Evolutionary conservation across 352 stramenopile genomes (phyloP), one percentile per base, ranked within the genome.

Genomic region (Phytophthora niederhauseri): DNA sequence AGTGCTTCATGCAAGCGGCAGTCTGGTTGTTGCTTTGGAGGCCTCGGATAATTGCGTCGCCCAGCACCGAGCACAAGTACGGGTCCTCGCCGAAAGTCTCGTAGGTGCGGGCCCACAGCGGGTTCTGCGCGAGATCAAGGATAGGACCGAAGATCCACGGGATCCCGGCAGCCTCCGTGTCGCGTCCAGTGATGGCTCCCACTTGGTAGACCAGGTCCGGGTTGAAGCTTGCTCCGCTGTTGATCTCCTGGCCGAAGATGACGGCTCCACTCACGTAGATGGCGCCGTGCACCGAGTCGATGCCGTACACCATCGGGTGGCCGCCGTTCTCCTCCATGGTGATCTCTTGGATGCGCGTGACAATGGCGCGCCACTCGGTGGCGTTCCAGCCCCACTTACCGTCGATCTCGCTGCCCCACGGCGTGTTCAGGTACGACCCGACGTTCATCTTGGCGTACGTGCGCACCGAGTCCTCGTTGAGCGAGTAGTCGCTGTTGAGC

Each of bases 81-180:
- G 91, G 88, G 62, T 98, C 93, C 81, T 98, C 90, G 6, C 95
- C 90, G 82, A 98, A 98, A 30, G 93, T 98, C 74, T 98, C 95
- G 64, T 92, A 98, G 6, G 94, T 91, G 11, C 94, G 78, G 2
- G 85, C 70, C 93, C 94, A 98, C 43, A 93, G 73, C 7, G 91
- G 89, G 61, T 98, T 92, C 50, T 91, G 85, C 0, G 84, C 79
- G 49, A 98, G 68, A 30, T 94, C 85, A 12, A 91, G 76, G 17
- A 97, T 91, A 0, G 94, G 94, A 20, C 78, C 81, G 72, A 98
- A 98, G 0, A 98, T 56, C 91, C 91, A 98, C 2, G 82, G 83
- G 48, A 98, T 95, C 1, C 92, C 94, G 0, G 87, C 92, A 1
- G 89, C 89, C 22, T 87, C 66, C 0, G 92, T 98, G 72, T 98